A percentile compares a stretch with the other conserved stretches of the same genome.
Evolutionary conservation across 768 basidiomycete species (phyloP).

Genomic region (Pisolithus sp.): DNA sequence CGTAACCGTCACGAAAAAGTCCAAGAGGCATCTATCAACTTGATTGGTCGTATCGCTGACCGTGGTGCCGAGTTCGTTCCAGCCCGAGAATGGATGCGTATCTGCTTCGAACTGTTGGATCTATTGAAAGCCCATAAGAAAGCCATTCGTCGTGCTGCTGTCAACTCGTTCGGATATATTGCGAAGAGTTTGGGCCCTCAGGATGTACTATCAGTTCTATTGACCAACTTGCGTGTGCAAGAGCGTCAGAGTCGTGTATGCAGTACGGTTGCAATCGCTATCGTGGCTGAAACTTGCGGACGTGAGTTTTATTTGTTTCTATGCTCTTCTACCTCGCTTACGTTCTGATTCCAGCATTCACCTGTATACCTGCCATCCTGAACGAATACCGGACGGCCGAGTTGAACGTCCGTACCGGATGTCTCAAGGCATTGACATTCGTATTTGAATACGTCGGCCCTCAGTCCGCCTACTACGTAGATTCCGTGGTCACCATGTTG

Average conservation of each 20-base stretch:
- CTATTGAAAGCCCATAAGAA: slow-evolving; percentile 99
- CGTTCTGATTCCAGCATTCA: slow-evolving; percentile 61
- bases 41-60: slow-evolving; percentile 99
- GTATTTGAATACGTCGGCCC: slow-evolving; percentile 99
- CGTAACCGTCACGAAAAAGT: slow-evolving; percentile 99
- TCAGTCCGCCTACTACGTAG: slow-evolving; percentile 93
- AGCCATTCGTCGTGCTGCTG: slow-evolving; percentile 95
- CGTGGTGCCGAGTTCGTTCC: slow-evolving; percentile 98
- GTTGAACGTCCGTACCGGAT: slow-evolving; percentile 96
- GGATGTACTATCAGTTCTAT: slow-evolving; percentile 90
- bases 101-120: slow-evolving; percentile 96
- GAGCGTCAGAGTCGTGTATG: slow-evolving; percentile 99
- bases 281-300: slow-evolving; percentile 91
- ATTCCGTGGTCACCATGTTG: slow-evolving; percentile 95
- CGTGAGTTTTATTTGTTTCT: slow-evolving; percentile 28
- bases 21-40: slow-evolving; percentile 98
- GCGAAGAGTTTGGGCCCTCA: slow-evolving; percentile 99
- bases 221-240: slow-evolving; percentile 96
- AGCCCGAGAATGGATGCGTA: slow-evolving; percentile 99
- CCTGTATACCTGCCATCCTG: slow-evolving; percentile 96
- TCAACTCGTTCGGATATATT: slow-evolving; percentile 99
- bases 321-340: slow-evolving; percentile 2
- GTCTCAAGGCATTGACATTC: slow-evolving; percentile 96
- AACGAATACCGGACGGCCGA: slow-evolving; percentile 99
- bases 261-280: slow-evolving; percentile 95